These are phyloP conservation scores for Vitis hybrid DNA, from an alignment of 177 flowering plant species.

Conservation along the genomic window DNA sequence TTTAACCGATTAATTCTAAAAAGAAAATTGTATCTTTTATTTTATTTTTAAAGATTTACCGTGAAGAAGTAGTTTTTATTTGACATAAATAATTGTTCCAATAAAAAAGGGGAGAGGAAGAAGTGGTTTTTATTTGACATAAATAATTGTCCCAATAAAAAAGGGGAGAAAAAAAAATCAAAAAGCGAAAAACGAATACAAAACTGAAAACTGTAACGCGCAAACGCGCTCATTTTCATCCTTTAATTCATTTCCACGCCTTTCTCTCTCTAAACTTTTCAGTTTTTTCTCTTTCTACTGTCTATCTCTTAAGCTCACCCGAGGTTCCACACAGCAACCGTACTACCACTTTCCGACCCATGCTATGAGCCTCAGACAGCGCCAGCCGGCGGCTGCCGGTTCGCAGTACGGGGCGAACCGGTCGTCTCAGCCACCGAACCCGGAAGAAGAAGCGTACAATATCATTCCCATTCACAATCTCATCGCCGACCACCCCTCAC, in stretches of 20 bases:
- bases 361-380: constrained; percentile 38
- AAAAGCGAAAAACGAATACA: too few species aligned
- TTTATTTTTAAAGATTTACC: not conserved
- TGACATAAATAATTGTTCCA: not conserved
- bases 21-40: too few species aligned
- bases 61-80: not conserved
- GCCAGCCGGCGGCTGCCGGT: constrained; percentile 15
- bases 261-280: not conserved
- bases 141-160: too few species aligned
- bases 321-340: not conserved
- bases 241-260: not conserved
- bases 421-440: constrained; percentile 2
- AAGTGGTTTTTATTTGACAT: not conserved
- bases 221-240: too few species aligned
- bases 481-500: constrained; percentile 73
- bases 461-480: constrained; percentile 71
- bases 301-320: not conserved
- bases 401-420: not conserved
- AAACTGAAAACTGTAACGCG: too few species aligned
- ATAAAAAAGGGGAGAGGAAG: too few species aligned
- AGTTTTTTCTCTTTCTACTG: not conserved
- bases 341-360: constrained; percentile 1
- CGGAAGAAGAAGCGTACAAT: constrained; percentile 43
- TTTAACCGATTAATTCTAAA: too few species aligned
- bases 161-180: too few species aligned